phyloP scores from a whole-genome alignment of 75 land plant species.

The Larix kaempferi region DNA sequence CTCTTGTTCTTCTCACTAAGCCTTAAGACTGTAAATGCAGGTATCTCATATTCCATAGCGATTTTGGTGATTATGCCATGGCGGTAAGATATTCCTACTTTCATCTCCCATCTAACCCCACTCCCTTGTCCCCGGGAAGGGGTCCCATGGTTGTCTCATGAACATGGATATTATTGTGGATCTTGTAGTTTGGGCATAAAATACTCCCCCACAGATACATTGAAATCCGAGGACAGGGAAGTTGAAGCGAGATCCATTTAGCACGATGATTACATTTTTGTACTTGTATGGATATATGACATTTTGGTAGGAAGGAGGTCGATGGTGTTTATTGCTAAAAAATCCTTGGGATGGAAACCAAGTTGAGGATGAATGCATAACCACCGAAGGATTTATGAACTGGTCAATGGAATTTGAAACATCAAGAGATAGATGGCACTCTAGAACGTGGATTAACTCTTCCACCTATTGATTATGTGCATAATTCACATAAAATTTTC shows the following conservation, averaged over 20 bases:
- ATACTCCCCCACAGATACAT: not conserved
- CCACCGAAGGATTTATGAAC: too few species aligned
- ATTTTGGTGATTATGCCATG: slow-evolving; percentile 87
- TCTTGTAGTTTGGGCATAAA: slow-evolving; percentile 10
- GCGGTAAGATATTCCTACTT: slow-evolving; percentile 46
- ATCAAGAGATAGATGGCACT: too few species aligned
- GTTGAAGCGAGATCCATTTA: not conserved
- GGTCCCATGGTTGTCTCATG: slow-evolving; percentile 49
- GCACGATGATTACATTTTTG: not conserved
- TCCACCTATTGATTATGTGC: too few species aligned
- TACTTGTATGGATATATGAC: not conserved
- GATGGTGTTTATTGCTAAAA: not conserved
- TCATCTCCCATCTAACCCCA: slow-evolving; percentile 74
- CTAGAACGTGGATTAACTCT: too few species aligned
- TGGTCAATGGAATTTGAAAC: too few species aligned
- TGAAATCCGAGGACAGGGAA: not conserved
- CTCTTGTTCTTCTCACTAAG: not conserved
- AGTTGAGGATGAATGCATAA: not conserved
- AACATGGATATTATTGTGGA: slow-evolving; percentile 12
- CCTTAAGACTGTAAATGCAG: slow-evolving; percentile 2
- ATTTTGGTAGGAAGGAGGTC: not conserved
- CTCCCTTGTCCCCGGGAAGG: slow-evolving; percentile 64
- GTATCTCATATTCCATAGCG: slow-evolving; percentile 22
- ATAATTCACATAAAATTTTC: too few species aligned
- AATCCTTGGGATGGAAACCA: not conserved